Evolutionary conservation across 164 flowering plant species (phyloP).

Genomic region (Macadamia integrifolia): DNA sequence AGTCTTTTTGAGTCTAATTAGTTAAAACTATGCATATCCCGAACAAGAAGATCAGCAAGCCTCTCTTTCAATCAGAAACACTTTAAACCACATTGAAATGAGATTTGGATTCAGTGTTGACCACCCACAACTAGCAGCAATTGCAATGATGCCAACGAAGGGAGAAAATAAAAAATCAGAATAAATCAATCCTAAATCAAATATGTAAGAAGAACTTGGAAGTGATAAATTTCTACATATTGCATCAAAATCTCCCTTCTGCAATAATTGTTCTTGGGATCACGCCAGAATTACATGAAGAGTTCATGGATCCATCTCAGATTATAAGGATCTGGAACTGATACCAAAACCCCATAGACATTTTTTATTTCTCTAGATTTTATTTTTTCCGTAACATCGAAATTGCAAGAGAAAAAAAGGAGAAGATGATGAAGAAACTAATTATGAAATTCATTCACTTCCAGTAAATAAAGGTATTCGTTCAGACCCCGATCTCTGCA

Average conservation of each 20-base stretch:
- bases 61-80: too few relatives aligned
- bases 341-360: slow-evolving; percentile 1
- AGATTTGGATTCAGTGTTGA: neutral
- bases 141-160: neutral
- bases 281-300: slow-evolving; percentile 3
- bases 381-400: neutral
- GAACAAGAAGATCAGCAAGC: too few relatives aligned
- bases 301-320: slow-evolving; percentile 8
- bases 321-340: slow-evolving; percentile 7
- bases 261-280: neutral
- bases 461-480: neutral
- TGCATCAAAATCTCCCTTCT: neutral
- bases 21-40: too few relatives aligned
- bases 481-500: neutral
- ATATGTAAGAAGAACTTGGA: too few relatives aligned
- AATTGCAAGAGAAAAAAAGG: neutral
- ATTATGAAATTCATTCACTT: too few relatives aligned
- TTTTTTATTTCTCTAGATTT: neutral
- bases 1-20: too few relatives aligned
- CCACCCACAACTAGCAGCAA: neutral
- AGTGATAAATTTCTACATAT: neutral
- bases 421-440: neutral
- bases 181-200: neutral
- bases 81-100: neutral
- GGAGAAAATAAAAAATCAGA: neutral